Base-by-base conservation (phyloP, 805 yeast genomes). In the Metschnikowia drakensbergensis region DNA sequence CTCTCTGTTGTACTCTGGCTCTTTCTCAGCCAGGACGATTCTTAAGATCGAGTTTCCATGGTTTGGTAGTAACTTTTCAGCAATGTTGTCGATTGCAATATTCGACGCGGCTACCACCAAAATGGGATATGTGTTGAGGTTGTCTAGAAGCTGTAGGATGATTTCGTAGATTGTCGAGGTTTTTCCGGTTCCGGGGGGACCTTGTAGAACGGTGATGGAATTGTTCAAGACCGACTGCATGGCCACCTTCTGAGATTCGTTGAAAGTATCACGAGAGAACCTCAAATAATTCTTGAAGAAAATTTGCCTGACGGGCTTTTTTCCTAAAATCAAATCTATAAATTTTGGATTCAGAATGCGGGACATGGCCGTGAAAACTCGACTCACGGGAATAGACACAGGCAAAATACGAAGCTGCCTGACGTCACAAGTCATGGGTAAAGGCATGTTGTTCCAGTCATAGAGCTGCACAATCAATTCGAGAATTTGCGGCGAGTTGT, bases 91-190 rank as follows among this genome's bases (percentile, higher is more conserved):
- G 57, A 84, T 82, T 2, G 90, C 90, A 58, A 84, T 80, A 57
- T 84, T 84, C 1, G 88, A 83, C 2, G 88, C 86, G 1, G 91
- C 89, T 43, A 83, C 88, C 47, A 84, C 88, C 48, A 84, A 66
- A 37, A 84, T 81, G 1, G 89, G 89, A 55, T 72, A 80, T 2
- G 82, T 73, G 57, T 77, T 71, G 54, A 80, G 70, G 41, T 78
- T 79, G 37, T 74, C 76, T 47, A 83, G 67, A 49, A 82, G 69
- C 57, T 82, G 83, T 37, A 81, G 58, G 49, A 81, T 67, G 55
- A 72, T 66, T 49, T 71, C 76, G 50, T 62, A 71, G 47, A 71
- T 72, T 1, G 76, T 71, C 0, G 75, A 69, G 0, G 77, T 72
- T 48, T 72, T 72, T 50, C 76, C 77, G 6, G 76, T 71, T 10